phyloP scores from a whole-genome alignment of 768 basidiomycete species.

The Mycena pura region DNA sequence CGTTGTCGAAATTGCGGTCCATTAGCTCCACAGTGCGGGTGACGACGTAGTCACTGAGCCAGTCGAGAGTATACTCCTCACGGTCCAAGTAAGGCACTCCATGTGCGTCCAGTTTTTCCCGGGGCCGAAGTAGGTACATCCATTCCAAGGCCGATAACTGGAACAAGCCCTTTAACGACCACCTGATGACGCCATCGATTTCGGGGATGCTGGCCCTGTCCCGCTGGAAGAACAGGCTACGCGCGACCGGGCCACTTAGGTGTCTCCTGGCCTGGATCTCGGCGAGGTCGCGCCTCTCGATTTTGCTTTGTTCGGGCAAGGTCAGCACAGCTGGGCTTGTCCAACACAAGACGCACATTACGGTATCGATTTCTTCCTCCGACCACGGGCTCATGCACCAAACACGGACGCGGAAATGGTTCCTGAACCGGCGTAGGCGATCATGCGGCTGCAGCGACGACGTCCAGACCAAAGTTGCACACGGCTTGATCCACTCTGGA shows the following conservation, averaged over 20 bases:
- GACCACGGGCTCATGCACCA: slow-evolving; percentile 20
- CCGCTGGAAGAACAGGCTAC: background rate
- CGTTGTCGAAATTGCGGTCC: background rate
- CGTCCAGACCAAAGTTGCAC: background rate
- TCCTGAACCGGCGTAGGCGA: background rate
- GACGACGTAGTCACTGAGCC: slow-evolving; percentile 3
- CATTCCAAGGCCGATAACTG: background rate
- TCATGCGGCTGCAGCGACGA: background rate
- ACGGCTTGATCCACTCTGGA: background rate
- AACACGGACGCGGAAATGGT: background rate
- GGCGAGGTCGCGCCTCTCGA: background rate
- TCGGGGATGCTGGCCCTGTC: background rate
- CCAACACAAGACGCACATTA: slow-evolving; percentile 12
- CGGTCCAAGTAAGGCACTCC: background rate
- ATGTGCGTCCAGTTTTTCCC: background rate
- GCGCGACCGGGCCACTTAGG: slow-evolving; percentile 3
- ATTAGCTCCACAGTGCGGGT: background rate
- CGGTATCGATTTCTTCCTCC: background rate
- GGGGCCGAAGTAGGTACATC: slow-evolving; percentile 7
- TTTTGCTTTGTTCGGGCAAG: slow-evolving; percentile 2
- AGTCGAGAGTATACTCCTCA: background rate
- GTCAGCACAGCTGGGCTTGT: background rate
- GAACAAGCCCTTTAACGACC: background rate
- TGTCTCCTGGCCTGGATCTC: background rate
- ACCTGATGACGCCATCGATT: background rate